phyloP scores from a whole-genome alignment of 2,329 filamentous ascomycete genomes.

The Shiraia bambusicola region DNA sequence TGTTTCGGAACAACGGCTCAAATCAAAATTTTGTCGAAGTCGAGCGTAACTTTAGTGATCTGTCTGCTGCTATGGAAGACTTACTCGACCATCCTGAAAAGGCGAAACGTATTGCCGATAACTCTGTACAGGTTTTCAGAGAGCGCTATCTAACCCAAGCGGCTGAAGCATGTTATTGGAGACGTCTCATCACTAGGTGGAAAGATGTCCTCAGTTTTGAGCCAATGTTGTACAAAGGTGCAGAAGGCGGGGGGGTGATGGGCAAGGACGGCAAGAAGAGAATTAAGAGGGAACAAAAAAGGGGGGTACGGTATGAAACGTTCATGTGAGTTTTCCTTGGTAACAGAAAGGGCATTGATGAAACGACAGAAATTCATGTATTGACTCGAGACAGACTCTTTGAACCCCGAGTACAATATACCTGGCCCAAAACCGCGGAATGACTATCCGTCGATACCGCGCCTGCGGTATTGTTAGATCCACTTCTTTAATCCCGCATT shows the following conservation, averaged over 20 bases:
- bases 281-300: conserved; percentile 23
- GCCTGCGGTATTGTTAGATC: not conserved
- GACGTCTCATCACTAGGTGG: conserved; percentile 26
- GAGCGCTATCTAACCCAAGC: conserved; percentile 37
- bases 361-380: not conserved
- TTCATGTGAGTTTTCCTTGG: conserved; percentile 26
- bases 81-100: conserved; percentile 35
- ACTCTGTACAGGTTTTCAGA: conserved; percentile 31
- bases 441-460: conserved; percentile 1
- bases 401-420: conserved; percentile 14
- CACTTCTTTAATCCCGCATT: not conserved
- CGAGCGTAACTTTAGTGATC: conserved; percentile 38
- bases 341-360: too few relatives aligned
- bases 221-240: conserved; percentile 27
- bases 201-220: conserved; percentile 30
- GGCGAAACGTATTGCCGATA: conserved; percentile 38
- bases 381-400: conserved; percentile 9
- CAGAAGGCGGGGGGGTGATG: conserved; percentile 17
- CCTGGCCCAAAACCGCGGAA: conserved; percentile 11
- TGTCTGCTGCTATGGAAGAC: conserved; percentile 32
- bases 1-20: conserved; percentile 28
- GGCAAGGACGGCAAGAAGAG: conserved; percentile 2
- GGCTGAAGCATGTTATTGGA: conserved; percentile 39
- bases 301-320: conserved; percentile 35
- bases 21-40: conserved; percentile 41